Conservation (phyloP, 768 basidiomycete genomes). For the Pleurotus tuber-regium region DNA sequence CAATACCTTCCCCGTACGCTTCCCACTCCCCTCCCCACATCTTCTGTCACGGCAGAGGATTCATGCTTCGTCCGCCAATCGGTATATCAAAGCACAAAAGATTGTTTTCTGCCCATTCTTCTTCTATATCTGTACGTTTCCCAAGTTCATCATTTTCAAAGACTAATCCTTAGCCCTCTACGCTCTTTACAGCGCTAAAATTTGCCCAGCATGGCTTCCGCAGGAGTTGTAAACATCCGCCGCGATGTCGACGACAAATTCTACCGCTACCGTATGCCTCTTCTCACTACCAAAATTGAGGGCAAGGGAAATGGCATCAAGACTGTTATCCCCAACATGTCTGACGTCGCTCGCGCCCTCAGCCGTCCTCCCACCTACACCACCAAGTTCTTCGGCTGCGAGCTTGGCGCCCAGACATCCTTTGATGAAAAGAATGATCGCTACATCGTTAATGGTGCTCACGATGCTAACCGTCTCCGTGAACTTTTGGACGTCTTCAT, state of each 20-base stretch:
- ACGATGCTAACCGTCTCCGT: constrained; percentile 86
- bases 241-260: constrained; percentile 97
- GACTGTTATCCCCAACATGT: constrained; percentile 98
- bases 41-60: constrained; percentile 78
- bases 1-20: constrained; percentile 60
- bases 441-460: constrained; percentile 98
- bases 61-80: constrained; percentile 92
- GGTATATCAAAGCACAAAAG: constrained; percentile 66
- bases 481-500: constrained; percentile 97
- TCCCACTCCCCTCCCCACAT: constrained; percentile 35
- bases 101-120: constrained; percentile 45
- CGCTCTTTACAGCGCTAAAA: constrained; percentile 52
- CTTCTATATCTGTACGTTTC: constrained; percentile 50
- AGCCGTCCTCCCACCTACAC: constrained; percentile 94
- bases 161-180: neutral
- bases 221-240: constrained; percentile 87
- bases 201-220: constrained; percentile 81
- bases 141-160: neutral
- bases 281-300: constrained; percentile 94
- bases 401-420: constrained; percentile 96
- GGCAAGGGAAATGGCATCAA: constrained; percentile 99
- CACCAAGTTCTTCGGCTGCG: constrained; percentile 99
- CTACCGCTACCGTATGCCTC: constrained; percentile 97
- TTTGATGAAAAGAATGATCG: constrained; percentile 96
- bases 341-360: constrained; percentile 93